Evolutionary conservation across 169 alveolate species (phyloP).

Genomic region (Babesia bovis): DNA sequence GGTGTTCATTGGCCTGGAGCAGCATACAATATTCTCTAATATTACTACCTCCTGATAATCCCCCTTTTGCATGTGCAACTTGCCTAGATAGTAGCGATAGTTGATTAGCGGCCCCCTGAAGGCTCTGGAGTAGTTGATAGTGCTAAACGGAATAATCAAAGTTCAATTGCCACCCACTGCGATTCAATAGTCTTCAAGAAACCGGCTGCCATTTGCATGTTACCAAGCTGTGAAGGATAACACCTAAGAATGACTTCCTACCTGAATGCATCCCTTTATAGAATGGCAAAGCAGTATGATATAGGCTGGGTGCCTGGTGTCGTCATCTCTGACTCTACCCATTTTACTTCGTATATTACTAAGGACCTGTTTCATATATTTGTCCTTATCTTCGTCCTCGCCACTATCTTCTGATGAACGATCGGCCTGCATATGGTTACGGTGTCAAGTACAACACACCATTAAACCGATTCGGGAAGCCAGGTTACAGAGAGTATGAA

Average conservation of each 20-base stretch:
- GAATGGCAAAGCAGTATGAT: constrained; percentile 80
- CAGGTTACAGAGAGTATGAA: constrained; percentile 56
- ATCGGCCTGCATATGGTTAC: constrained; percentile 39
- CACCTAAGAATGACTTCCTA: not conserved
- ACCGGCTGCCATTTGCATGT: constrained; percentile 88
- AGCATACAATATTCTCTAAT: not conserved
- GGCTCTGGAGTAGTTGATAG: constrained; percentile 74
- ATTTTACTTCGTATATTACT: constrained; percentile 79
- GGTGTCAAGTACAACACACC: constrained; percentile 13
- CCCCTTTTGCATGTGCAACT: constrained; percentile 84
- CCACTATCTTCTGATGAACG: constrained; percentile 45
- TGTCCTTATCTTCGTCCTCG: constrained; percentile 76
- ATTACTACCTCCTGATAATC: constrained; percentile 67
- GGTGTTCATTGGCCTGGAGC: constrained; percentile 70
- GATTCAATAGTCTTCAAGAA: constrained; percentile 82
- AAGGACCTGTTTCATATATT: constrained; percentile 75
- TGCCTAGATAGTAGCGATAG: constrained; percentile 78
- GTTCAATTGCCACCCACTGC: constrained; percentile 39
- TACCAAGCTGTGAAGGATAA: constrained; percentile 68
- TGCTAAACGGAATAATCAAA: constrained; percentile 22
- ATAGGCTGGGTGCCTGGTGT: constrained; percentile 82
- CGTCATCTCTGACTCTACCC: constrained; percentile 85
- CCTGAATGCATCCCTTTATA: constrained; percentile 83
- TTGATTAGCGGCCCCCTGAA: constrained; percentile 81
- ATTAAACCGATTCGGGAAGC: constrained; percentile 28